Evolutionary conservation across 306 rosid species (phyloP).

Genomic region (Prunus mume): DNA sequence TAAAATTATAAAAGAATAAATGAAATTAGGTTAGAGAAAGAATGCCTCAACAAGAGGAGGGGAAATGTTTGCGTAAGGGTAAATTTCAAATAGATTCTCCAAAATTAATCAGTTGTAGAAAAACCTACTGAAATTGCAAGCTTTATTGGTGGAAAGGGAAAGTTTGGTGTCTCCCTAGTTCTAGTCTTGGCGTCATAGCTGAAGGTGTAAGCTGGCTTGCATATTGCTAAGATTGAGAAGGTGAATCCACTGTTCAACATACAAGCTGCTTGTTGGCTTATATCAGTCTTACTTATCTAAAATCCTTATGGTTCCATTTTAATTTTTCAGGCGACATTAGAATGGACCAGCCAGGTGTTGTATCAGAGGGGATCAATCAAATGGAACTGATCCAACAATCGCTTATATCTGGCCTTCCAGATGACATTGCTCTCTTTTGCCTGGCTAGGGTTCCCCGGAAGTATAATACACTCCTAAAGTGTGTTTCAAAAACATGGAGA

Average conservation of each 20-base stretch:
- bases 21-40: background rate
- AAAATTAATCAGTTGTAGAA: background rate
- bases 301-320: background rate
- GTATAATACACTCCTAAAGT: slow-evolving; percentile 58
- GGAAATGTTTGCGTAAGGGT: background rate
- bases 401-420: slow-evolving; percentile 69
- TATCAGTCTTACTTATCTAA: background rate
- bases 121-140: background rate
- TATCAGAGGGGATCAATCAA: slow-evolving; percentile 30
- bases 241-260: background rate
- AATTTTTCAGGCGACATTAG: slow-evolving; percentile 23
- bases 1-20: background rate
- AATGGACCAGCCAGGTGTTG: slow-evolving; percentile 41
- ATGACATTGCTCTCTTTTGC: slow-evolving; percentile 80
- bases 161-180: background rate
- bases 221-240: background rate
- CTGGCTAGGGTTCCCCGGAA: slow-evolving; percentile 80
- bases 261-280: background rate
- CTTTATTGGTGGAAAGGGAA: background rate
- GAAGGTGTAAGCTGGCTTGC: background rate
- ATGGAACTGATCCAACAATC: slow-evolving; percentile 35
- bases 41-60: background rate
- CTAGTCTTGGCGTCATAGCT: too few species aligned
- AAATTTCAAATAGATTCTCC: background rate
- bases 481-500: slow-evolving; percentile 83